phyloP scores from a whole-genome alignment of 1,284 basidiomycete species.

The Porogramme epimiltina region DNA sequence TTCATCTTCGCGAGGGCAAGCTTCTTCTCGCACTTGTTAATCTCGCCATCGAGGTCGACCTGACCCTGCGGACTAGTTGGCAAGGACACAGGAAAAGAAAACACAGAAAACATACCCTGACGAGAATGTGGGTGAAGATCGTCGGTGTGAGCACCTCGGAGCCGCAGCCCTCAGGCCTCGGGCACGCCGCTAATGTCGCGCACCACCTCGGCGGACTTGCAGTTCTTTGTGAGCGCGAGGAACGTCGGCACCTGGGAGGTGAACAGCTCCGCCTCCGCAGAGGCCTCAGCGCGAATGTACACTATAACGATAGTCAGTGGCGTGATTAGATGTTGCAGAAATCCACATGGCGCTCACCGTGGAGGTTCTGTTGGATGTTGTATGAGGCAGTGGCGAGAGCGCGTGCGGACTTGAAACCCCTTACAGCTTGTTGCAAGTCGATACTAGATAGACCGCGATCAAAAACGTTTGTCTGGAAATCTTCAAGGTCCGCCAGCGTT shows the following conservation, averaged over 20 bases:
- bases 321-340: neutral
- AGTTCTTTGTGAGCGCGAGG: slow-evolving; percentile 86
- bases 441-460: too few species aligned
- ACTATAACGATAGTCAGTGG: slow-evolving; percentile 47
- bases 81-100: neutral
- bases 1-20: slow-evolving; percentile 69
- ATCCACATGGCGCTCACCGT: slow-evolving; percentile 51
- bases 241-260: slow-evolving; percentile 77
- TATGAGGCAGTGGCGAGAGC: slow-evolving; percentile 87
- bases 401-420: slow-evolving; percentile 70
- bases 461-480: too few species aligned
- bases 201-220: slow-evolving; percentile 64
- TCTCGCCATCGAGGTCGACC: slow-evolving; percentile 83
- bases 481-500: too few species aligned
- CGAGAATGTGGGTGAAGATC: slow-evolving; percentile 80
- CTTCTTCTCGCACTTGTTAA: slow-evolving; percentile 88
- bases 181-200: slow-evolving; percentile 65
- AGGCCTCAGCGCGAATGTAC: slow-evolving; percentile 74
- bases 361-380: slow-evolving; percentile 86
- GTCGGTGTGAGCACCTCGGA: slow-evolving; percentile 79
- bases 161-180: slow-evolving; percentile 73
- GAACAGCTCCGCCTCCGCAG: slow-evolving; percentile 68
- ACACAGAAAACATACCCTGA: slow-evolving; percentile 58
- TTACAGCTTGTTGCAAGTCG: too few species aligned
- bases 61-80: slow-evolving; percentile 64